A percentile compares a stretch with the other conserved stretches of the same genome.
Evolutionary conservation across 371 early-diverging fungal species (phyloP).

Genomic region (Lichtheimia hyalospora): DNA sequence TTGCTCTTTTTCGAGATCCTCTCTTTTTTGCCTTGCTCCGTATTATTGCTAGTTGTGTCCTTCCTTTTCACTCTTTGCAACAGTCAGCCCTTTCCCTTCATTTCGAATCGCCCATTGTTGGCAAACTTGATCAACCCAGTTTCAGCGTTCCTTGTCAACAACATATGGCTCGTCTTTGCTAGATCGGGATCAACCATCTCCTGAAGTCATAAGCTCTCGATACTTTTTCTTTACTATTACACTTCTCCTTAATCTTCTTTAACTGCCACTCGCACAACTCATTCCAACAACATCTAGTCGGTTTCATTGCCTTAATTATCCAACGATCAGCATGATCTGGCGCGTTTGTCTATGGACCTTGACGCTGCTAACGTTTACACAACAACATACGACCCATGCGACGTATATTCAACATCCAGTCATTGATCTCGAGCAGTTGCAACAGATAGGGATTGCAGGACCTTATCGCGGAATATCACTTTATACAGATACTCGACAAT

Average conservation of each 20-base stretch:
- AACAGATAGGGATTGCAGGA: slow-evolving; percentile 41
- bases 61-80: background rate
- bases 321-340: slow-evolving; percentile 6
- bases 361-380: background rate
- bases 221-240: slow-evolving; percentile 7
- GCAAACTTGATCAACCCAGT: background rate
- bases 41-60: background rate
- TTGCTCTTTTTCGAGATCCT: slow-evolving; percentile 1
- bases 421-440: slow-evolving; percentile 32
- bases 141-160: background rate
- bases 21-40: background rate
- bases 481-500: slow-evolving; percentile 37
- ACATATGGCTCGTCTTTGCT: slow-evolving; percentile 3
- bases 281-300: background rate
- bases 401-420: slow-evolving; percentile 33
- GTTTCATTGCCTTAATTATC: background rate
- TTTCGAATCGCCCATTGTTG: slow-evolving; percentile 4
- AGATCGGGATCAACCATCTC: slow-evolving; percentile 13
- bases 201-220: slow-evolving; percentile 10
- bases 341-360: background rate
- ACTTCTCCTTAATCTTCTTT: background rate
- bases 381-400: slow-evolving; percentile 6
- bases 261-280: background rate
- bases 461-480: slow-evolving; percentile 44
- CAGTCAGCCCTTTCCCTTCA: slow-evolving; percentile 5